A percentile compares a stretch with the other conserved stretches of the same genome.
Conservation (phyloP, 805 yeast genomes). For the Naumovozyma baii region DNA sequence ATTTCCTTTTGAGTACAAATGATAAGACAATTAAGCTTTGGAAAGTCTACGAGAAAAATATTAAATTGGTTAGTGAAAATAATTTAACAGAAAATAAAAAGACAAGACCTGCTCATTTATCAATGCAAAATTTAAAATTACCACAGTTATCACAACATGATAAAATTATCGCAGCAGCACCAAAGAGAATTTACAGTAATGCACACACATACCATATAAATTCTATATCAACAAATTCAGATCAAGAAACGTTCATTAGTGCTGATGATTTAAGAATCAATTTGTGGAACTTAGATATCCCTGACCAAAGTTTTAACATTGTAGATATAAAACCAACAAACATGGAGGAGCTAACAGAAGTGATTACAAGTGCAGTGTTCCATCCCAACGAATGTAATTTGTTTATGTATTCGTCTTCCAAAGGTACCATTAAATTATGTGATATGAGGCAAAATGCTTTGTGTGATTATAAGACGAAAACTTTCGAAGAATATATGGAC, state of each 20-base stretch:
- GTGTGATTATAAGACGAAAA: constrained; percentile 80
- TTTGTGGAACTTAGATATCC: constrained; percentile 88
- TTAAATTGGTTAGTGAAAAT: constrained; percentile 86
- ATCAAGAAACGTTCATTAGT: constrained; percentile 88
- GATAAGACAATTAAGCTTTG: constrained; percentile 96
- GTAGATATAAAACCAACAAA: constrained; percentile 96
- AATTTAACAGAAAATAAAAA: constrained; percentile 42
- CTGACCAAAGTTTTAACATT: constrained; percentile 92
- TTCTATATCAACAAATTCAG: constrained; percentile 87
- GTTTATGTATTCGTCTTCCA: constrained; percentile 91
- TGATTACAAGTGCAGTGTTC: constrained; percentile 91
- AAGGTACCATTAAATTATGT: constrained; percentile 88
- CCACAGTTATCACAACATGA: constrained; percentile 90
- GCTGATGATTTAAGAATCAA: constrained; percentile 93
- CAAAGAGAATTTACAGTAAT: constrained; percentile 82
- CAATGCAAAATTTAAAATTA: constrained; percentile 46
- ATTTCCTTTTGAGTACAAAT: constrained; percentile 81
- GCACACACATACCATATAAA: constrained; percentile 98
- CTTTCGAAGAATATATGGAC: constrained; percentile 87
- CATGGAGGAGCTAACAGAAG: constrained; percentile 98
- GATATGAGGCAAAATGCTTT: constrained; percentile 95
- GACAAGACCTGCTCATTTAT: constrained; percentile 14
- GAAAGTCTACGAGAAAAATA: constrained; percentile 88
- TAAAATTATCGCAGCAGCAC: constrained; percentile 89
- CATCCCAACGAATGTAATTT: constrained; percentile 88